These are phyloP conservation scores for Tylopilus subfusipes DNA, from an alignment of 768 basidiomycete genomes.

Conservation along the genomic window DNA sequence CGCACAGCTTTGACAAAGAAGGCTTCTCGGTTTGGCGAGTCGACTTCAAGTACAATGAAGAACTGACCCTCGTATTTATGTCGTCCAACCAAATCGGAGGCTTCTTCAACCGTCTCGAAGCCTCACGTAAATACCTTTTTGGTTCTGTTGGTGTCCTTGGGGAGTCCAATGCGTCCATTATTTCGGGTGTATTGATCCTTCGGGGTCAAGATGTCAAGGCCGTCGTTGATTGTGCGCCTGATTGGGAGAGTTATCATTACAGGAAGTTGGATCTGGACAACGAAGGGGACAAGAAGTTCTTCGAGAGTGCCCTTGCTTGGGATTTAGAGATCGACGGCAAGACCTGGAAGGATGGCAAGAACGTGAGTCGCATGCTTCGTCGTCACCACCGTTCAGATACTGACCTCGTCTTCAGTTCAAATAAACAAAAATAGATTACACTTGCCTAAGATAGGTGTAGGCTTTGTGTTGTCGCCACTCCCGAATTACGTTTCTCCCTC, in stretches of 20 bases:
- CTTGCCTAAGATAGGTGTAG: conserved; percentile 27
- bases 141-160: conserved; percentile 92
- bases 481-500: conserved; percentile 2
- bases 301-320: conserved; percentile 92
- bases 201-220: conserved; percentile 74
- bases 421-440: conserved; percentile 11
- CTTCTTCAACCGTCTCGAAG: conserved; percentile 98
- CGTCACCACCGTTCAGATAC: neutral
- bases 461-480: conserved; percentile 11
- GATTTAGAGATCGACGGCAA: conserved; percentile 86
- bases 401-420: conserved; percentile 21
- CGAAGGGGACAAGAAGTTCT: conserved; percentile 79
- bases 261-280: conserved; percentile 72
- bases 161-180: conserved; percentile 67
- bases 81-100: conserved; percentile 91
- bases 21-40: conserved; percentile 91
- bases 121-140: conserved; percentile 94
- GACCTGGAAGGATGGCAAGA: conserved; percentile 89
- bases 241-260: conserved; percentile 88
- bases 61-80: conserved; percentile 92
- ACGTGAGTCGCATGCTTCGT: conserved; percentile 49
- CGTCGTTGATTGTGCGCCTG: conserved; percentile 79
- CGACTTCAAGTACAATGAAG: conserved; percentile 96
- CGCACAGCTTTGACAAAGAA: conserved; percentile 71
- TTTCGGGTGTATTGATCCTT: conserved; percentile 77